Conservation (phyloP, 1,284 basidiomycete genomes). For the Earliella scabrosa region DNA sequence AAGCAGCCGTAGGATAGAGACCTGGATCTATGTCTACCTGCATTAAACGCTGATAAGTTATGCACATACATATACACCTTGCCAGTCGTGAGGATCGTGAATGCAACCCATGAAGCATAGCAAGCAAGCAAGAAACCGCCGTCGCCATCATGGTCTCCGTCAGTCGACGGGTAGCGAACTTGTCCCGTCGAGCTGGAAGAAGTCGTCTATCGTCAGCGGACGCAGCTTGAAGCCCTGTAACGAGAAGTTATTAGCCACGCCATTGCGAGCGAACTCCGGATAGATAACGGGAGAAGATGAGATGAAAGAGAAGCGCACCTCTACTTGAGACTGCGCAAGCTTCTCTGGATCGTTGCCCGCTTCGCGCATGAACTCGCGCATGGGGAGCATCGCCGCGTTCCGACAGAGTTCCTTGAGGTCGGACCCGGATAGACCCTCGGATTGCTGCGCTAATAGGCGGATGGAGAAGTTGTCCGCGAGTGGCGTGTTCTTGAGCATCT, state of each 20-base stretch:
- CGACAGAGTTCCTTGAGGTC: conserved; percentile 96
- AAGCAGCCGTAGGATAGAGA: no score
- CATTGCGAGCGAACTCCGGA: no score
- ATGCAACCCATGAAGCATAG: neutral
- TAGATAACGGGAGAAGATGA: conserved; percentile 1
- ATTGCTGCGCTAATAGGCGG: conserved; percentile 68
- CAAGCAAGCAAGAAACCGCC: neutral
- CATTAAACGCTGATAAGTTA: conserved; percentile 11
- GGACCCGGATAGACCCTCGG: conserved; percentile 87
- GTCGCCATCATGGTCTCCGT: neutral
- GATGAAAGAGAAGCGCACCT: conserved; percentile 43
- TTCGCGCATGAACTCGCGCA: conserved; percentile 83
- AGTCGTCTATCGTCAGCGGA: conserved; percentile 72
- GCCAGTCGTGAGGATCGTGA: conserved; percentile 8
- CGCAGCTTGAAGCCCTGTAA: conserved; percentile 79
- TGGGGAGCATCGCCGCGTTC: conserved; percentile 90
- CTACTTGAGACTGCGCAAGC: conserved; percentile 55
- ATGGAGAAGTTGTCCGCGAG: conserved; percentile 73
- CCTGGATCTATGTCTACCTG: neutral
- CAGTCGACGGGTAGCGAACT: conserved; percentile 27
- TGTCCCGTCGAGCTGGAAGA: conserved; percentile 62
- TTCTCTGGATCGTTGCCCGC: conserved; percentile 57
- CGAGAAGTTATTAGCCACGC: no score
- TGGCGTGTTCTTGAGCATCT: conserved; percentile 87
- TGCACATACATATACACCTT: conserved; percentile 12